Evolutionary conservation across 164 flowering plant genomes (phyloP).

Genomic region (Dillenia turbinata): DNA sequence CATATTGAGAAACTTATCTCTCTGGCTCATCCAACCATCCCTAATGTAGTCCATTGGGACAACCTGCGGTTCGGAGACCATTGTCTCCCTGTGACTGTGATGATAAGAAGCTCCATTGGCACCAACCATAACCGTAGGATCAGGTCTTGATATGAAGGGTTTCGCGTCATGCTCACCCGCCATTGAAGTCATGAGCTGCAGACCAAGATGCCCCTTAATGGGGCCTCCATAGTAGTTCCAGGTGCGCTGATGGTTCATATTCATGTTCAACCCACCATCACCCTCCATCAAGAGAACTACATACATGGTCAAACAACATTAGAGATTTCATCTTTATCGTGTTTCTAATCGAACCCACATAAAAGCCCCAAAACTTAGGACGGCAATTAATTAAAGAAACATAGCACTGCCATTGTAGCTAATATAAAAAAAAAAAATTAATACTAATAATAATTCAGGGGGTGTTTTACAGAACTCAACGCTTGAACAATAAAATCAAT

Average conservation of each 20-base stretch:
- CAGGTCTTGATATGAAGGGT: conserved; percentile 46
- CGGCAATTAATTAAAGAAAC: too few species aligned
- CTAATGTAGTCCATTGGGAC: conserved; percentile 48
- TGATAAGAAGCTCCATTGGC: conserved; percentile 47
- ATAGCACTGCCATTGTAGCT: too few species aligned
- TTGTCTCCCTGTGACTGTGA: conserved; percentile 24
- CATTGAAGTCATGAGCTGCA: conserved; percentile 50
- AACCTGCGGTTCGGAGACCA: conserved; percentile 33
- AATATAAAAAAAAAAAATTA: too few species aligned
- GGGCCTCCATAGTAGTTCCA: conserved; percentile 62
- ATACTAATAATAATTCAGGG: too few species aligned
- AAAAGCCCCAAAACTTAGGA: too few species aligned
- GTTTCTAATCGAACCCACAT: too few species aligned
- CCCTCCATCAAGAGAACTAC: conserved; percentile 30
- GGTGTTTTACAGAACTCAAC: too few species aligned
- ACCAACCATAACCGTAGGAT: conserved; percentile 36
- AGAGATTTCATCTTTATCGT: too few species aligned
- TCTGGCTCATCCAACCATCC: conserved; percentile 54
- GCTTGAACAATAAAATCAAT: too few species aligned
- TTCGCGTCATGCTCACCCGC: conserved; percentile 54
- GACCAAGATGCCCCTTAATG: conserved; percentile 36
- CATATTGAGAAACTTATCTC: conserved; percentile 48
- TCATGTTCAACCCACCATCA: conserved; percentile 45
- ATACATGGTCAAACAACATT: not conserved
- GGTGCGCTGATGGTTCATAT: conserved; percentile 19